Conservation (phyloP, 352 stramenopile genomes). For the Globisporangium apiculatum region DNA sequence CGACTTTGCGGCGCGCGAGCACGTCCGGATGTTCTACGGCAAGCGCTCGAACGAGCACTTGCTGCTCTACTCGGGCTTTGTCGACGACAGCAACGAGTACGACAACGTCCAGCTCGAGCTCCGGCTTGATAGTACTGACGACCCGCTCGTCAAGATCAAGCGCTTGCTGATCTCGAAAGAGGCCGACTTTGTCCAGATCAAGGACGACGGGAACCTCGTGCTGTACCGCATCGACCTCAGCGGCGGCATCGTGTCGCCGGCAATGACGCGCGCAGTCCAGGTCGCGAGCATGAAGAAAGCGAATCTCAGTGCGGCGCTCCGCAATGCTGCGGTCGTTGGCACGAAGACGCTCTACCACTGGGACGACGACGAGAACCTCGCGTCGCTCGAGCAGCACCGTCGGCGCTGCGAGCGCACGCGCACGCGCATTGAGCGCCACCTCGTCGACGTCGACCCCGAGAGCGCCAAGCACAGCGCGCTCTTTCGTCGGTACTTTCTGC, state of each 20-base stretch:
- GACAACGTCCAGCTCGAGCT: slow-evolving; percentile 21
- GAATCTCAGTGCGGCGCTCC: slow-evolving; percentile 22
- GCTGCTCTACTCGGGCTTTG: slow-evolving; percentile 53
- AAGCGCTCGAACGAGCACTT: slow-evolving; percentile 44
- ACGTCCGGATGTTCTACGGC: slow-evolving; percentile 61
- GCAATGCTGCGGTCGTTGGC: slow-evolving; percentile 16
- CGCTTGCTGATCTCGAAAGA: slow-evolving; percentile 38
- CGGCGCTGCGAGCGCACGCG: slow-evolving; percentile 7
- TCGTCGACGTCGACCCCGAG: slow-evolving; percentile 7
- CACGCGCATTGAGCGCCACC: slow-evolving; percentile 8
- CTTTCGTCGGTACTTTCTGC: slow-evolving; percentile 16
- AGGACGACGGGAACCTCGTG: slow-evolving; percentile 15
- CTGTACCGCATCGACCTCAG: slow-evolving; percentile 18
- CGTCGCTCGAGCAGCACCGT: slow-evolving; percentile 10
- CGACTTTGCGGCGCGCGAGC: slow-evolving; percentile 23
- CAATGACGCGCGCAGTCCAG: slow-evolving; percentile 27
- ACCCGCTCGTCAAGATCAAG: slow-evolving; percentile 38
- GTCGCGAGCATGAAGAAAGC: slow-evolving; percentile 26
- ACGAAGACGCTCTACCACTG: slow-evolving; percentile 17
- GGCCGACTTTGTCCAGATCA: slow-evolving; percentile 9
- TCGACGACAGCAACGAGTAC: slow-evolving; percentile 28
- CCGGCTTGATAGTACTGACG: slow-evolving; percentile 1
- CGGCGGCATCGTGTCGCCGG: slow-evolving; percentile 16
- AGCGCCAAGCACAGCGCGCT: slow-evolving; percentile 7
- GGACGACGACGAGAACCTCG: slow-evolving; percentile 16